phyloP scores from a whole-genome alignment of 2,329 filamentous ascomycete genomes.

The Aureobasidium sp. region DNA sequence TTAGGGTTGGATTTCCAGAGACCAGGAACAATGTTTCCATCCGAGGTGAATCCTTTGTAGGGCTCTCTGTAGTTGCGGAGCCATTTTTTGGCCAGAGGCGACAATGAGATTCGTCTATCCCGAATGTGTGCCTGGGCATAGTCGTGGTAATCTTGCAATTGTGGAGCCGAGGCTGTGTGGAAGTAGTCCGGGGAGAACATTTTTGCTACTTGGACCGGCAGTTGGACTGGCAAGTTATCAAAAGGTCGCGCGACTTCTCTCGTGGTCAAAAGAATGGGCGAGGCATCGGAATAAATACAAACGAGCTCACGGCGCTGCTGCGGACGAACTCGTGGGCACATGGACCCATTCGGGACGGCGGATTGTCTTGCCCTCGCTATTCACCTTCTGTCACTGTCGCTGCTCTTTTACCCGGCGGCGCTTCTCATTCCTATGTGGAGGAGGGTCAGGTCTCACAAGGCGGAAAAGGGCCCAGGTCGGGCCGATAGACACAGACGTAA shows the following conservation, averaged over 20 bases:
- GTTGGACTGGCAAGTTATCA: neutral
- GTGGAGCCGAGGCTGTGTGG: neutral
- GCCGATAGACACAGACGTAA: slow-evolving; percentile 8
- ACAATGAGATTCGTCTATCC: slow-evolving; percentile 20
- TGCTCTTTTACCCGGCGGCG: slow-evolving; percentile 3
- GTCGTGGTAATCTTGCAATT: neutral
- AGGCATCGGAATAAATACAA: slow-evolving; percentile 8
- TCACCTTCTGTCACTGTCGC: neutral
- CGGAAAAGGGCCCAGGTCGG: slow-evolving; percentile 7
- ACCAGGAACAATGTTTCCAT: slow-evolving; percentile 42
- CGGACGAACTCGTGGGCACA: slow-evolving; percentile 7
- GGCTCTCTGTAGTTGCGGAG: slow-evolving; percentile 46
- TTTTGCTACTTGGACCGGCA: neutral
- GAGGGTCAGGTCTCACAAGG: neutral
- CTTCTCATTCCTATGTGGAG: slow-evolving; percentile 1
- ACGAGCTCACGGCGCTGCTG: slow-evolving; percentile 11
- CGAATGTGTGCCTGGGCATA: slow-evolving; percentile 5
- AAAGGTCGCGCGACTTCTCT: neutral
- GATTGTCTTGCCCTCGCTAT: neutral
- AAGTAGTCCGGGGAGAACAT: slow-evolving; percentile 12
- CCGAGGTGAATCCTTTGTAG: slow-evolving; percentile 61
- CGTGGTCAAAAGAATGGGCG: neutral
- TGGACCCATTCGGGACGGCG: neutral
- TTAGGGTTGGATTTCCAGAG: slow-evolving; percentile 17
- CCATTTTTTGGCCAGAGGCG: slow-evolving; percentile 23